Percentiles rank a stretch among this genome's conserved stretches.
phyloP scores from a whole-genome alignment of 2,329 filamentous ascomycete genomes.

The Hirsutella rhossiliensis region DNA sequence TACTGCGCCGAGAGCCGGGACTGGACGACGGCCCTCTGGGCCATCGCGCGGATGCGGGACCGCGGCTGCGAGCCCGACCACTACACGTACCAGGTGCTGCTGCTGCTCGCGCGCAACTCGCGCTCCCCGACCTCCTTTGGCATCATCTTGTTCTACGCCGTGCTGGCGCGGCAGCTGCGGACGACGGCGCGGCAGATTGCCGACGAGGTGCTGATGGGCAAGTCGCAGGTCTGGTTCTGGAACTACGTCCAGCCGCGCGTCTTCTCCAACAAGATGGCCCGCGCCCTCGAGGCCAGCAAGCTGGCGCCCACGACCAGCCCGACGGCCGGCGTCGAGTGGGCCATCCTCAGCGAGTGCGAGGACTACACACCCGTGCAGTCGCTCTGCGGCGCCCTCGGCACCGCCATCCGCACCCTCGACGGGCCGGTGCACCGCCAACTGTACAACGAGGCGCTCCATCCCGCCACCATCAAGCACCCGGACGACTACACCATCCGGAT shows the following conservation, averaged over 20 bases:
- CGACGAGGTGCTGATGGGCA: slow-evolving; percentile 13
- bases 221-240: slow-evolving; percentile 15
- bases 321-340: slow-evolving; percentile 16
- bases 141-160: slow-evolving; percentile 19
- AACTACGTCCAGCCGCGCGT: slow-evolving; percentile 11
- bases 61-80: slow-evolving; percentile 13
- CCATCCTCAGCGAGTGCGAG: slow-evolving; percentile 15
- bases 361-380: slow-evolving; percentile 15
- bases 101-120: slow-evolving; percentile 20
- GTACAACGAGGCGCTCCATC: background rate
- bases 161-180: slow-evolving; percentile 17
- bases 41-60: slow-evolving; percentile 12
- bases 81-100: slow-evolving; percentile 24
- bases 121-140: slow-evolving; percentile 18
- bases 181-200: slow-evolving; percentile 11
- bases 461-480: background rate
- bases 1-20: slow-evolving; percentile 14
- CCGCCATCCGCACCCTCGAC: slow-evolving; percentile 15
- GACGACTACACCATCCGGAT: too few relatives aligned
- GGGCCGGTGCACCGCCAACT: slow-evolving; percentile 8
- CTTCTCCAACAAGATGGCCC: slow-evolving; percentile 14
- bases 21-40: slow-evolving; percentile 20
- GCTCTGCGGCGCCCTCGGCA: slow-evolving; percentile 14
- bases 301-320: slow-evolving; percentile 5
- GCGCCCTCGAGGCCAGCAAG: slow-evolving; percentile 8